Conservation (phyloP, 208 protist species). For the Wallacemonas sp. region DNA sequence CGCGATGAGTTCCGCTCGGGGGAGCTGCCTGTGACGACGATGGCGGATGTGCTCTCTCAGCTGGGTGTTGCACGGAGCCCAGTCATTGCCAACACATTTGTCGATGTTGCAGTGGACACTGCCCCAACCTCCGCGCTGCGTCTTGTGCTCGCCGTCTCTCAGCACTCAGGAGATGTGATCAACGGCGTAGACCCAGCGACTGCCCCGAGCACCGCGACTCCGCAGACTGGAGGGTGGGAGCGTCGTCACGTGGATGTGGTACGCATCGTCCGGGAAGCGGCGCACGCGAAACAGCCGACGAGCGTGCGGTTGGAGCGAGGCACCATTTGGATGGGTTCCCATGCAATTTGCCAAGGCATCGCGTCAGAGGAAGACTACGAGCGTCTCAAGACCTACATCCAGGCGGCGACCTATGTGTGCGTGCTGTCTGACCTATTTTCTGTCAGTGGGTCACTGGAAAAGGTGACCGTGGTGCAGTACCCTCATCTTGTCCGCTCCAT, state of each 20-base stretch:
- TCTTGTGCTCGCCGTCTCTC: conserved; percentile 1
- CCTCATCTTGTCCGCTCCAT: conserved; percentile 47
- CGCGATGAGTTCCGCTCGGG: conserved; percentile 60
- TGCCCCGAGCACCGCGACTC: not conserved
- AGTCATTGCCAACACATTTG: conserved; percentile 20
- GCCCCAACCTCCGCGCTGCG: not conserved
- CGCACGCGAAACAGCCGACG: conserved; percentile 19
- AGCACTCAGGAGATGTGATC: not conserved
- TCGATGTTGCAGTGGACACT: not conserved
- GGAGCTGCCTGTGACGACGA: conserved; percentile 44
- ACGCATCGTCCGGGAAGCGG: conserved; percentile 28
- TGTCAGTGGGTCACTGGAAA: conserved; percentile 14
- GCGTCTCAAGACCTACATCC: conserved; percentile 55
- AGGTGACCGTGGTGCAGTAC: conserved; percentile 36
- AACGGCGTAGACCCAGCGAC: not conserved
- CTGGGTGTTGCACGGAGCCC: conserved; percentile 56
- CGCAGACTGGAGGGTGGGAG: conserved; percentile 16
- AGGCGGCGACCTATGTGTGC: conserved; percentile 58
- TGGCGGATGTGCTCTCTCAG: conserved; percentile 39
- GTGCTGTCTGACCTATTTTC: conserved; percentile 40
- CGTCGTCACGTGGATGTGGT: conserved; percentile 25
- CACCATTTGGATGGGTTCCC: conserved; percentile 36
- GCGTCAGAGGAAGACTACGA: conserved; percentile 23
- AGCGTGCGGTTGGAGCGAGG: conserved; percentile 21
- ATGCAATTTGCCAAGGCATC: conserved; percentile 33